A percentile compares a stretch with the other conserved stretches of the same genome.
Conservation (phyloP, 495 filamentous ascomycete species). For the Lasiosphaeris hirsuta region DNA sequence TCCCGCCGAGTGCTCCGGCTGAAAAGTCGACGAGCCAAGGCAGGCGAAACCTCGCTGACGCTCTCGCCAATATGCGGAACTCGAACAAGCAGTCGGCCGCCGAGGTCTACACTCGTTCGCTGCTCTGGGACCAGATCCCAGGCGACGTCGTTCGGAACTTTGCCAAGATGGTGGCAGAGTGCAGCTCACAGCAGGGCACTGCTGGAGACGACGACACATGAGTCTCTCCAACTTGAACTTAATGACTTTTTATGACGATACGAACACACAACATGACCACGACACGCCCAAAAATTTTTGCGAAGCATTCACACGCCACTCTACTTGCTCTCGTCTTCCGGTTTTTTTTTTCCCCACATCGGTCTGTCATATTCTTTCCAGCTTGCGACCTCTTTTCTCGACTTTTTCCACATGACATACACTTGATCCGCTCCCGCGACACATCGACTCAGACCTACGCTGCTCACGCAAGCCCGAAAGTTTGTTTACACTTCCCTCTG, state of each 20-base stretch:
- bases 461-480: constrained; percentile 35
- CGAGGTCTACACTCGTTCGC: constrained; percentile 86
- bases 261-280: constrained; percentile 20
- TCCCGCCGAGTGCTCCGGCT: constrained; percentile 49
- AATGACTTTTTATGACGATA: constrained; percentile 14
- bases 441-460: constrained; percentile 30
- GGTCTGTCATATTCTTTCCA: constrained; percentile 13
- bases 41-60: constrained; percentile 75
- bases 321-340: constrained; percentile 9
- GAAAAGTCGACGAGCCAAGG: constrained; percentile 49
- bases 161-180: constrained; percentile 75
- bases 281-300: constrained; percentile 4
- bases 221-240: constrained; percentile 23
- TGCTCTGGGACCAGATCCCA: constrained; percentile 93
- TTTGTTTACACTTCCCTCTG: constrained; percentile 26
- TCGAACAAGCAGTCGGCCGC: constrained; percentile 63
- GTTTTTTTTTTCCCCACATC: constrained; percentile 30
- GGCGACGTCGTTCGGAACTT: constrained; percentile 90
- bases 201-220: constrained; percentile 36
- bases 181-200: constrained; percentile 37
- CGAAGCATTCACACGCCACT: constrained; percentile 1
- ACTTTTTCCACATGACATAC: constrained; percentile 21
- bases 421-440: constrained; percentile 37
- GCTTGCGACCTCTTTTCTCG: constrained; percentile 16
- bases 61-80: constrained; percentile 73